Percentiles rank a stretch among this genome's conserved stretches.
Evolutionary conservation across 2,329 filamentous ascomycete species (phyloP).

Genomic region (Ophiosphaerella korrae): DNA sequence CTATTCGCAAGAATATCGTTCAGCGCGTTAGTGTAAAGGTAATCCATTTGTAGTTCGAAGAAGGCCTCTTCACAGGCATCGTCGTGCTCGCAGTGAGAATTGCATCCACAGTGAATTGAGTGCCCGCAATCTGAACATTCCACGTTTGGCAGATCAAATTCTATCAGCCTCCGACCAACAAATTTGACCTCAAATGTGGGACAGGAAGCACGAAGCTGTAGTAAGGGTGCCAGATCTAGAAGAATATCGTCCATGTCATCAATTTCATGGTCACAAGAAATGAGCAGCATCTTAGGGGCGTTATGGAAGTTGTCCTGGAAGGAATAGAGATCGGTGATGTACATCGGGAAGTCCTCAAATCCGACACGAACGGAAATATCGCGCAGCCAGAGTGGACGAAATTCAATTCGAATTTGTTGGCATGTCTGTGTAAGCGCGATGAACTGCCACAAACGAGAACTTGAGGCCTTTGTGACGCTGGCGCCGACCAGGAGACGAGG

Average conservation of each 20-base stretch:
- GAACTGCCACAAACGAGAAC: neutral
- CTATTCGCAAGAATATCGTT: slow-evolving; percentile 9
- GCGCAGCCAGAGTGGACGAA: slow-evolving; percentile 10
- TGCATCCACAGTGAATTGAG: neutral
- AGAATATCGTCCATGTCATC: neutral
- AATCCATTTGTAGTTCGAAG: neutral
- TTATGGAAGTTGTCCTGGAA: neutral
- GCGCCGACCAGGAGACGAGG: neutral
- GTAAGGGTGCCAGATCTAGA: neutral
- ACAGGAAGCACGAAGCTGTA: slow-evolving; percentile 4
- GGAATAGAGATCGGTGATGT: slow-evolving; percentile 3
- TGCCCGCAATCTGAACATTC: neutral
- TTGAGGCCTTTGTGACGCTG: neutral
- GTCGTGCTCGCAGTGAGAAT: neutral
- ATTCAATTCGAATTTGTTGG: slow-evolving; percentile 11
- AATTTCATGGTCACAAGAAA: slow-evolving; percentile 5
- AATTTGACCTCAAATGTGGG: slow-evolving; percentile 4
- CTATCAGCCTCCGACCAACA: neutral
- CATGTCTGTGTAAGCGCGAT: slow-evolving; percentile 7
- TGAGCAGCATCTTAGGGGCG: slow-evolving; percentile 5
- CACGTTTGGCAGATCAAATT: neutral
- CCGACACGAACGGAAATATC: neutral
- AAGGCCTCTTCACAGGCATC: neutral
- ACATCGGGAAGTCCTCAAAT: slow-evolving; percentile 2
- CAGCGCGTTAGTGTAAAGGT: slow-evolving; percentile 4